Percentiles rank a stretch among this genome's conserved stretches.
Conservation (phyloP, 257 asterid genomes). For the Salvia miltiorrhiza region DNA sequence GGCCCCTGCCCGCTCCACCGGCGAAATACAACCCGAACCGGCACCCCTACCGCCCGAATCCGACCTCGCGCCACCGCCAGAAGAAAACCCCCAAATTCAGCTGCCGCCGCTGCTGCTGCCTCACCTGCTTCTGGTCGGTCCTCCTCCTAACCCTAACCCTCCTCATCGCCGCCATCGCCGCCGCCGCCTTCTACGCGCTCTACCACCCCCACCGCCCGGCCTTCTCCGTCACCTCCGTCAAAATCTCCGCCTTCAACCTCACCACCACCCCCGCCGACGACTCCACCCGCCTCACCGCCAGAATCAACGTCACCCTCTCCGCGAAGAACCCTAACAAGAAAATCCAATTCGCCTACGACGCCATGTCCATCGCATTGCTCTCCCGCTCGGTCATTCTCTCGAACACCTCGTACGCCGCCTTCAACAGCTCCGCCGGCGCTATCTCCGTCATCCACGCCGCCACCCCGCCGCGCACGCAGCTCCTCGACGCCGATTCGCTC, state of each 20-base stretch:
- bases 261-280: conserved; percentile 69
- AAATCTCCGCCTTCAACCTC: conserved; percentile 60
- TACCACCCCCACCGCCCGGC: conserved; percentile 71
- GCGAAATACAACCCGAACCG: conserved; percentile 38
- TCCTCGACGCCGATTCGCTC: conserved; percentile 50
- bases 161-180: conserved; percentile 61
- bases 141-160: conserved; percentile 44
- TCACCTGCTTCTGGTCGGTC: conserved; percentile 50
- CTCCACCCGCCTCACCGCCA: conserved; percentile 58
- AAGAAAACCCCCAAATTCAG: conserved; percentile 23
- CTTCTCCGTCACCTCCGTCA: conserved; percentile 64
- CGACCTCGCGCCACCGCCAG: conserved; percentile 33
- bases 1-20: conserved; percentile 16
- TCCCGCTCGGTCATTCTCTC: conserved; percentile 40
- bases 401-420: conserved; percentile 45
- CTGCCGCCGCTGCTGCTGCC: conserved; percentile 54
- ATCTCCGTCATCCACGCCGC: conserved; percentile 47
- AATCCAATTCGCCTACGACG: conserved; percentile 45
- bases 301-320: conserved; percentile 56
- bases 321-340: conserved; percentile 63
- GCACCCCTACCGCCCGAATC: conserved; percentile 45
- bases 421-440: conserved; percentile 39
- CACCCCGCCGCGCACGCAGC: conserved; percentile 29
- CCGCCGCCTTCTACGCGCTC: conserved; percentile 64
- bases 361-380: conserved; percentile 34